Conservation (phyloP, 2,329 filamentous ascomycete species). For the Aspergillus pseudoviridinutans region DNA sequence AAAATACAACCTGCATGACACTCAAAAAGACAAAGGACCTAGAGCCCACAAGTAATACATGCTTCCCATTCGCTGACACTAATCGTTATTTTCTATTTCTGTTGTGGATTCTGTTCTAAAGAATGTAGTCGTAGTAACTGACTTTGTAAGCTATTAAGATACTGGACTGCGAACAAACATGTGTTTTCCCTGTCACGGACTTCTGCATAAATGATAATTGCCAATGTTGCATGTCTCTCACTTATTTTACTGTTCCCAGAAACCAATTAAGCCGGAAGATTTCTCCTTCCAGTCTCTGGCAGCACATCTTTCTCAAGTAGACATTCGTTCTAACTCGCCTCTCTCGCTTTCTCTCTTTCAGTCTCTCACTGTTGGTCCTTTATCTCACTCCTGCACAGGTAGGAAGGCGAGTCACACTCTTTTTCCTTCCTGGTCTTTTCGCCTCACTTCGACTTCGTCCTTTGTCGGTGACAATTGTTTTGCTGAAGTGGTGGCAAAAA, state of each 20-base stretch:
- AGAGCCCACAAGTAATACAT: conserved; percentile 17
- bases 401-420: conserved; percentile 21
- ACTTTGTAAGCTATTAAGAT: conserved; percentile 16
- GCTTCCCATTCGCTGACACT: conserved; percentile 8
- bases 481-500: background rate
- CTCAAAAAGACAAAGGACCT: conserved; percentile 37
- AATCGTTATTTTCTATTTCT: conserved; percentile 10
- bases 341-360: conserved; percentile 12
- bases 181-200: conserved; percentile 17
- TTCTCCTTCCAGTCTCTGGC: conserved; percentile 8
- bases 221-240: conserved; percentile 16
- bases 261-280: conserved; percentile 13
- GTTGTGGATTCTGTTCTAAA: conserved; percentile 12
- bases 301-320: conserved; percentile 10
- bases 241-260: conserved; percentile 12
- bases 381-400: conserved; percentile 9
- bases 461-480: background rate
- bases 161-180: conserved; percentile 19
- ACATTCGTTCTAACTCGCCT: conserved; percentile 24
- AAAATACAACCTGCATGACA: conserved; percentile 39
- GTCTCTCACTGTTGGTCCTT: conserved; percentile 13
- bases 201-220: conserved; percentile 19
- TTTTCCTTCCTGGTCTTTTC: conserved; percentile 10
- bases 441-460: conserved; percentile 8
- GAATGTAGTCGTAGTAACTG: conserved; percentile 11